phyloP scores from a whole-genome alignment of 306 rosid species.

The Astragalus glycyphyllos region DNA sequence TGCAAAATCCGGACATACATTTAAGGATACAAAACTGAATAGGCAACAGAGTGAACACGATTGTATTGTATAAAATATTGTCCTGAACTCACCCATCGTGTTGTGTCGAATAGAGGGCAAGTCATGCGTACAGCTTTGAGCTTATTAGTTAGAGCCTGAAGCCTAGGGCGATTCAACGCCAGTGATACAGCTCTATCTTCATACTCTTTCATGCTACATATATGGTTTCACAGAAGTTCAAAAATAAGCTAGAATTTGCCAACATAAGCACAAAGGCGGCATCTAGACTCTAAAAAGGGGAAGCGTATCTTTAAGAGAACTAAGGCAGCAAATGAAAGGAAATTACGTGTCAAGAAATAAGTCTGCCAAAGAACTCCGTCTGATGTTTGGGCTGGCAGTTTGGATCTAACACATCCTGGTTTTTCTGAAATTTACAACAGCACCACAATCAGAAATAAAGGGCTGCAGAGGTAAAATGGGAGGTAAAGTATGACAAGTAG shows the following conservation, averaged over 20 bases:
- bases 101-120: constrained; percentile 93
- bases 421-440: constrained; percentile 62
- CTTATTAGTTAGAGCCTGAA: constrained; percentile 72
- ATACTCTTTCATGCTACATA: constrained; percentile 85
- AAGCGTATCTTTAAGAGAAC: not conserved
- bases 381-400: constrained; percentile 78
- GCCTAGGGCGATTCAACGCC: constrained; percentile 82
- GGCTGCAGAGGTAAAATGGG: no score
- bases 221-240: constrained; percentile 23
- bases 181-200: constrained; percentile 91
- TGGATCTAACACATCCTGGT: constrained; percentile 84
- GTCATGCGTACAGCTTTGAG: constrained; percentile 82
- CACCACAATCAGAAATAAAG: no score
- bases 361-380: constrained; percentile 93
- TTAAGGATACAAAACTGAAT: constrained; percentile 7
- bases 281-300: not conserved
- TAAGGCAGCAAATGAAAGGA: constrained; percentile 1
- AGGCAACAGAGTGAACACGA: not conserved
- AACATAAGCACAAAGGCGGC: not conserved
- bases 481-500: no score
- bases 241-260: no score
- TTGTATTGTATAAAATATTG: not conserved
- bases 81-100: constrained; percentile 77
- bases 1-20: constrained; percentile 33
- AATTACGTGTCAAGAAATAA: constrained; percentile 92